phyloP scores from a whole-genome alignment of 208 protist species.

The Crithidia sp. region DNA sequence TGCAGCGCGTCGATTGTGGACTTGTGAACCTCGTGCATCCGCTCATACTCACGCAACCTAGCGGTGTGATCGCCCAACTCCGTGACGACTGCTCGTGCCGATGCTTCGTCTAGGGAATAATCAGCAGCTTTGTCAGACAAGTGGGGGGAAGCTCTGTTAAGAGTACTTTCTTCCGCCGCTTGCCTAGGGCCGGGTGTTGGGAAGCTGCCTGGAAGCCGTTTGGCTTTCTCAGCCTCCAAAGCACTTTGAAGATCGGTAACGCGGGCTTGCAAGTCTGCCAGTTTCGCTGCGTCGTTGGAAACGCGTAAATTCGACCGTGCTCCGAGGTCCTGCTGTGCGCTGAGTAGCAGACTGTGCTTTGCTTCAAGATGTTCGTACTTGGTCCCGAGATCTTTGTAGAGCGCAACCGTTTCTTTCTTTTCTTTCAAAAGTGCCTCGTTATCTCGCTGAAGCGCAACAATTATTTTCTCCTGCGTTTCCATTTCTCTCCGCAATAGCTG shows the following conservation, averaged over 20 bases:
- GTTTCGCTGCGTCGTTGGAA: constrained; percentile 44
- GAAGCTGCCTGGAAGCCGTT: not conserved
- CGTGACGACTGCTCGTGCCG: not conserved
- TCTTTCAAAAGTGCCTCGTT: constrained; percentile 64
- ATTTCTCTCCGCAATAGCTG: constrained; percentile 55
- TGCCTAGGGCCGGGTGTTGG: not conserved
- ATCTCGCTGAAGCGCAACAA: constrained; percentile 71
- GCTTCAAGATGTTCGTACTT: constrained; percentile 66
- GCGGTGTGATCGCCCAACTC: not conserved
- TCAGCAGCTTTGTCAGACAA: constrained; percentile 6
- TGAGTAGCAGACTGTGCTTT: constrained; percentile 69
- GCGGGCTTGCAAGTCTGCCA: constrained; percentile 52
- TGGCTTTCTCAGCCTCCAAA: constrained; percentile 24
- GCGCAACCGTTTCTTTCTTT: constrained; percentile 43
- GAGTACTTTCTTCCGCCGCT: not conserved
- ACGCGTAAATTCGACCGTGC: constrained; percentile 32
- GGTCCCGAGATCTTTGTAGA: constrained; percentile 49
- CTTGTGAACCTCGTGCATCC: constrained; percentile 24
- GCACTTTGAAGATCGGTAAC: constrained; percentile 34
- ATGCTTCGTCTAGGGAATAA: not conserved
- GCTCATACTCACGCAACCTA: constrained; percentile 23
- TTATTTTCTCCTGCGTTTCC: constrained; percentile 71
- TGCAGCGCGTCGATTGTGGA: constrained; percentile 27
- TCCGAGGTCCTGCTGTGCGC: constrained; percentile 37
- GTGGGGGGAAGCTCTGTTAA: not conserved